A percentile compares a stretch with the other conserved stretches of the same genome.
Evolutionary conservation across 2,329 filamentous ascomycete genomes (phyloP).

Genomic region (Ceratocystis cacaofunesta): DNA sequence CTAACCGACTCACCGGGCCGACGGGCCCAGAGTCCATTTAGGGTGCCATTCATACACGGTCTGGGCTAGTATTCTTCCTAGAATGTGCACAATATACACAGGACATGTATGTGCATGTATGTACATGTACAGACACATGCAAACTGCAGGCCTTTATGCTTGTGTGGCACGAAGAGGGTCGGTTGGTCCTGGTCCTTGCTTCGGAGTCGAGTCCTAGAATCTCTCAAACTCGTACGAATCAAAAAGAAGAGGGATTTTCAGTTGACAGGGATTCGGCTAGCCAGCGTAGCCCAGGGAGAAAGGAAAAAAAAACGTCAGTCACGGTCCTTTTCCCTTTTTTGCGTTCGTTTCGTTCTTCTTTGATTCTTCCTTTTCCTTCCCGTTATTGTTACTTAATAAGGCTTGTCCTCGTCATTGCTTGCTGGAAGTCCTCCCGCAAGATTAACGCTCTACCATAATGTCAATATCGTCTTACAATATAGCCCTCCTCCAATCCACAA

Average conservation of each 20-base stretch:
- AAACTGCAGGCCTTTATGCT: neutral
- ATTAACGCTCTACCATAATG: neutral
- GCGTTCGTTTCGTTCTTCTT: neutral
- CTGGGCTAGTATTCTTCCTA: neutral
- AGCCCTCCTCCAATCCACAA: neutral
- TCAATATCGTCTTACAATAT: neutral
- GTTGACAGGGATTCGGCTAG: neutral
- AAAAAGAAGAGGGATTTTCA: neutral
- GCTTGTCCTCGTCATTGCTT: no score
- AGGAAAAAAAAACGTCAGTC: neutral
- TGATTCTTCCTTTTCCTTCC: constrained; percentile 1
- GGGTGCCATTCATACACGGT: neutral
- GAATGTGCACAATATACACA: no score
- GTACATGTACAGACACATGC: neutral
- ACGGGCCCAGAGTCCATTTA: neutral
- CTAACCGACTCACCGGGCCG: constrained; percentile 3
- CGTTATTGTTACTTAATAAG: neutral
- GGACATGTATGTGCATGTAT: neutral
- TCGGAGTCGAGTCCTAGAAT: neutral
- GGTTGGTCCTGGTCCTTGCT: neutral
- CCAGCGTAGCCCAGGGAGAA: neutral
- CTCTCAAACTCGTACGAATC: neutral
- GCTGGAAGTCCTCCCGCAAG: neutral
- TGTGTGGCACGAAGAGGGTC: neutral
- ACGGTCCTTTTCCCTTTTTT: neutral